Evolutionary conservation across 2,329 filamentous ascomycete species (phyloP), one percentile per base, ranked within the genome.

Genomic region (Cladophialophora immunda): DNA sequence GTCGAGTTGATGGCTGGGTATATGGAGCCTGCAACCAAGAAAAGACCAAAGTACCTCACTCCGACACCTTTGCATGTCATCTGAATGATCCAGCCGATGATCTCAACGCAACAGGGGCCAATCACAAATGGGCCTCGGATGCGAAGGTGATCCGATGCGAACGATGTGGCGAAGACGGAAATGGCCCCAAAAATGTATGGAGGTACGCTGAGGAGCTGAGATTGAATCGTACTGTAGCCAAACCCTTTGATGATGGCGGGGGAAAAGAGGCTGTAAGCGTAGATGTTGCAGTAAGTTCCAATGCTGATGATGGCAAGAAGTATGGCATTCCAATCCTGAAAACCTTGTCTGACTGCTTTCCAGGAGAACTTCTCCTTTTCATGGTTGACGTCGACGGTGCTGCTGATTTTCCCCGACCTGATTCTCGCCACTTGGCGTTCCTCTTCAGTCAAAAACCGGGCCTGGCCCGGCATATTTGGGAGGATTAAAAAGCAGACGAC

Each of bases 281-380:
- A 58, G 55, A 58, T 25, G 29, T 58, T 58, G 55, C 55, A 58
- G 29, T 58, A 58, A 4, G 34, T 58, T 34, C 55, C 55, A n/a
- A 58, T 34, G 29, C 29, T 34, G 15, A 41, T 41, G 29, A 36
- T 41, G 55, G 55, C 29, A 58, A 58, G 29, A 41, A 58, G 55
- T 9, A 58, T 38, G 5, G 55, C 19, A 9, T 58, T 58, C 55
- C 34, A 41, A 36, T 58, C 55, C 29, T 19, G 34, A 41, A 58
- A n/a, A 22, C 55, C 55, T 34, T 22, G 55, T 38, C 22, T 41
- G 15, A 41, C 55, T 22, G 29, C 34, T 58, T 38, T 36, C 29
- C 29, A 34, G 55, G 29, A 19, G 34, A 58, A 58, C 55, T 58
- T 58, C 55, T 58, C 55, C 27, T 27, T 38, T 58, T 58, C 30